These are phyloP conservation scores for Hansenula lynferdii DNA, from an alignment of 1,139 yeast species.

Conservation along the genomic window DNA sequence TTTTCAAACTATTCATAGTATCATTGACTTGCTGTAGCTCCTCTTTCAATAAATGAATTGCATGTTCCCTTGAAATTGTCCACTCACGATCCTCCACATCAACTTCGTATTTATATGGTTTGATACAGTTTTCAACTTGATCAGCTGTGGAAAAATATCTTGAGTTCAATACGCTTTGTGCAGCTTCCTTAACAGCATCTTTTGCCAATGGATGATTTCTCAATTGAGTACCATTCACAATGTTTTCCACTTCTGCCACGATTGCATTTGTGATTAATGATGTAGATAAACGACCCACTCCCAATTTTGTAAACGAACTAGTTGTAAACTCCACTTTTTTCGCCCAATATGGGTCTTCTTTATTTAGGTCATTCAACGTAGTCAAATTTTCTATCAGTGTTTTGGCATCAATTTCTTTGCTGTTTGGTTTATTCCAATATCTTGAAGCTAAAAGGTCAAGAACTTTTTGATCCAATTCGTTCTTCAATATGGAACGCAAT, in stretches of 20 bases:
- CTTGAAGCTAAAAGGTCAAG: slow-evolving; percentile 82
- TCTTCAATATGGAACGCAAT: slow-evolving; percentile 69
- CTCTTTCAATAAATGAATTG: slow-evolving; percentile 69
- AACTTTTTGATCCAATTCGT: slow-evolving; percentile 84
- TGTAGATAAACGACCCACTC: slow-evolving; percentile 89
- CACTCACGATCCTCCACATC: slow-evolving; percentile 96
- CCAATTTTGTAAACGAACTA: slow-evolving; percentile 81
- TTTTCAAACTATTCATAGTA: slow-evolving; percentile 57
- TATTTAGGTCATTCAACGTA: slow-evolving; percentile 47
- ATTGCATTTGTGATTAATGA: slow-evolving; percentile 77
- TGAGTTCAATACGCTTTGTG: slow-evolving; percentile 68
- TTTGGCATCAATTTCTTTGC: slow-evolving; percentile 11
- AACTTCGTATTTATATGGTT: slow-evolving; percentile 95
- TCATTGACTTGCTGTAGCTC: slow-evolving; percentile 81
- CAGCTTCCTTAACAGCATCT: slow-evolving; percentile 80
- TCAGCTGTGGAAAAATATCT: slow-evolving; percentile 92
- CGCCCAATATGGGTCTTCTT: slow-evolving; percentile 83
- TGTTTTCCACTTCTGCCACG: slow-evolving; percentile 68
- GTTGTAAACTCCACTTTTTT: slow-evolving; percentile 81
- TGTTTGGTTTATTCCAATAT: slow-evolving; percentile 65
- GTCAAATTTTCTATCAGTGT: slow-evolving; percentile 37
- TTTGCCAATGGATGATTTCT: slow-evolving; percentile 82
- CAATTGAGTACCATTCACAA: slow-evolving; percentile 70
- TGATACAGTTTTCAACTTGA: slow-evolving; percentile 97
- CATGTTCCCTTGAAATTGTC: slow-evolving; percentile 75